These are phyloP conservation scores for Mycena capillaripes DNA, from an alignment of 768 basidiomycete genomes.

Conservation along the genomic window DNA sequence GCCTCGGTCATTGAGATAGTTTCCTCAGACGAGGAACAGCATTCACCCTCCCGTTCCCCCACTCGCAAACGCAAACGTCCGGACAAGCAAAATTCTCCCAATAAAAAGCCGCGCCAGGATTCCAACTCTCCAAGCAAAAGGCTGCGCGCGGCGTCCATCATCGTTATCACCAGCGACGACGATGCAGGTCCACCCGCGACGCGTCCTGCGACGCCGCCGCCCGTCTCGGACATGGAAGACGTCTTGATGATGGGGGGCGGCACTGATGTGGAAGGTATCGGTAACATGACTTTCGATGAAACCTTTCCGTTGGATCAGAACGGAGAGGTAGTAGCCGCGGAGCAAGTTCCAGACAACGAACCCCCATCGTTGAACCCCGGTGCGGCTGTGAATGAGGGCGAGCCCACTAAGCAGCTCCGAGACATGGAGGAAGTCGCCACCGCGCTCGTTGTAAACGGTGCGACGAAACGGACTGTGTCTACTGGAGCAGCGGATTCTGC, in stretches of 20 bases:
- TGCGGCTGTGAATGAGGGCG: no score
- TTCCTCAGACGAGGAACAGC: constrained; percentile 18
- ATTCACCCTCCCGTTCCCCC: background rate
- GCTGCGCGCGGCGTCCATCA: background rate
- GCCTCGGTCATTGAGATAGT: constrained; percentile 8
- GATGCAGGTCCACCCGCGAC: background rate
- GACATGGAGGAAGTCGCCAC: background rate
- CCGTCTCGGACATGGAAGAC: background rate
- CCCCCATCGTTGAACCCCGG: no score
- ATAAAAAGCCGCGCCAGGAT: background rate
- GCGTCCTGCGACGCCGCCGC: constrained; percentile 1
- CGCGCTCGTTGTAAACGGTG: background rate
- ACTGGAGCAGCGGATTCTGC: background rate
- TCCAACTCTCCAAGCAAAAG: background rate
- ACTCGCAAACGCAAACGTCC: constrained; percentile 16
- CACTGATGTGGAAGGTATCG: background rate
- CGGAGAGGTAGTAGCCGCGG: no score
- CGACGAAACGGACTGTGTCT: background rate
- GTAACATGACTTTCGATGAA: background rate
- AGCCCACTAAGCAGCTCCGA: background rate
- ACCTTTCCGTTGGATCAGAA: background rate
- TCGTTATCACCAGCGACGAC: background rate
- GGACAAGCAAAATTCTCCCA: background rate
- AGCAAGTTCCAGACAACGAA: no score
- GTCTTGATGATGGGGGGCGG: background rate